phyloP scores from a whole-genome alignment of 2,329 filamentous ascomycete species.

The Colletotrichum caudatum region DNA sequence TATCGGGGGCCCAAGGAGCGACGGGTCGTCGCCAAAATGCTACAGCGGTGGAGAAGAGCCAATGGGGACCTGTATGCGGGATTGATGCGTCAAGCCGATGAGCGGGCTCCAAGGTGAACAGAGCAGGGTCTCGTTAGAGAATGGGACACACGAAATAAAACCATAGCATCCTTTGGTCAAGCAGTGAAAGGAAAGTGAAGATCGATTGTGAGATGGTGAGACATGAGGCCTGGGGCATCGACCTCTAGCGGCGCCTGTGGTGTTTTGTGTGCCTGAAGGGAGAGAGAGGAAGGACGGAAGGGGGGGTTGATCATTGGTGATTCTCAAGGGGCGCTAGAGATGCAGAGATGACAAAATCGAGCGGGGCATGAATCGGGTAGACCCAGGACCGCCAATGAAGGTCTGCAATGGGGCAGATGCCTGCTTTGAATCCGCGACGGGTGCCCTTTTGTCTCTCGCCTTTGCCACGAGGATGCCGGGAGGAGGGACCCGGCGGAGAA shows the following conservation, averaged over 20 bases:
- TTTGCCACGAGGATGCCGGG: slow-evolving; percentile 28
- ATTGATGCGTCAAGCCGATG: not conserved
- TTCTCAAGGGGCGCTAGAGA: not conserved
- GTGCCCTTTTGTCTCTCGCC: not conserved
- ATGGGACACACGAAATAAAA: slow-evolving; percentile 24
- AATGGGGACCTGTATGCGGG: slow-evolving; percentile 6
- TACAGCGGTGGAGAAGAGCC: slow-evolving; percentile 45
- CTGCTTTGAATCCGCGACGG: slow-evolving; percentile 3
- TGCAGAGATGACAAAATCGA: slow-evolving; percentile 12
- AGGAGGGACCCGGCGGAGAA: not conserved
- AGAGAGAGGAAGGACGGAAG: not conserved
- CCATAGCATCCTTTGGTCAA: not conserved
- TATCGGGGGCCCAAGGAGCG: slow-evolving; percentile 41
- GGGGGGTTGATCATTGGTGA: not conserved
- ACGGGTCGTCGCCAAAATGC: slow-evolving; percentile 22
- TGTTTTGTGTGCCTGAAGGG: slow-evolving; percentile 13
- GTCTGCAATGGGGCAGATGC: slow-evolving; percentile 29
- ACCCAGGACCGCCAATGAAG: slow-evolving; percentile 9
- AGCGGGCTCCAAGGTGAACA: not conserved
- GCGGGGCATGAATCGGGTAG: not conserved
- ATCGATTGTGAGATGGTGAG: slow-evolving; percentile 25
- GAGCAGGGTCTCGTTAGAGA: slow-evolving; percentile 19
- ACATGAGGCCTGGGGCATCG: slow-evolving; percentile 18
- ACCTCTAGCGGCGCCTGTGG: not conserved
- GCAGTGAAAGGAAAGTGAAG: slow-evolving; percentile 15